Evolutionary conservation across 2,329 filamentous ascomycete genomes (phyloP).

Genomic region (Penicillium sp.): DNA sequence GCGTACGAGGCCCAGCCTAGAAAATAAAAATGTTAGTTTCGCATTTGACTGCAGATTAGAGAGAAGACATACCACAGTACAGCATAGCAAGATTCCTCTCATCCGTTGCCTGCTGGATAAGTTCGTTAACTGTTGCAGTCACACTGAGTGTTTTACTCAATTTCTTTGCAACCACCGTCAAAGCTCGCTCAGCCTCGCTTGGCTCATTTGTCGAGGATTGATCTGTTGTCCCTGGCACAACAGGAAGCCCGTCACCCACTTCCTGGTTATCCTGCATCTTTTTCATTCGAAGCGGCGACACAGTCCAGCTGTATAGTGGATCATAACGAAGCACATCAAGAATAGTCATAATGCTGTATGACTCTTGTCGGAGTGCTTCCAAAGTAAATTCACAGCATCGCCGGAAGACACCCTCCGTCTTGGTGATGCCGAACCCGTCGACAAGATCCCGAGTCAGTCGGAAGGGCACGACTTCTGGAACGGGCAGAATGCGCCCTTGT

Average conservation of each 20-base stretch:
- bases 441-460: conserved; percentile 90
- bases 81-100: conserved; percentile 88
- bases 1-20: conserved; percentile 20
- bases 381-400: conserved; percentile 98
- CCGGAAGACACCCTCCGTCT: conserved; percentile 92
- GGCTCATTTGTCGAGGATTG: conserved; percentile 54
- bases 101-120: conserved; percentile 94
- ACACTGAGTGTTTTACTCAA: conserved; percentile 91
- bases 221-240: conserved; percentile 29
- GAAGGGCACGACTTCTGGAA: conserved; percentile 95
- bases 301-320: conserved; percentile 92
- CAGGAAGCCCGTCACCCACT: conserved; percentile 39
- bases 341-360: conserved; percentile 97
- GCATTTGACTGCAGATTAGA: too few species aligned
- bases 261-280: conserved; percentile 62
- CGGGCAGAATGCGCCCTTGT: conserved; percentile 87
- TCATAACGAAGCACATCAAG: conserved; percentile 98
- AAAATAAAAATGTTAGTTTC: conserved; percentile 4
- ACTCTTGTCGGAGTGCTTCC: conserved; percentile 89
- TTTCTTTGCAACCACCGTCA: conserved; percentile 95
- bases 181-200: conserved; percentile 83
- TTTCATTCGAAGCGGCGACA: conserved; percentile 68
- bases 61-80: conserved; percentile 61
- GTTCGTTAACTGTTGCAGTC: conserved; percentile 89
- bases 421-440: conserved; percentile 94